Evolutionary conservation across 2,329 filamentous ascomycete species (phyloP), one percentile per base, ranked within the genome.

Genomic region (Thielaviopsis punctulata): DNA sequence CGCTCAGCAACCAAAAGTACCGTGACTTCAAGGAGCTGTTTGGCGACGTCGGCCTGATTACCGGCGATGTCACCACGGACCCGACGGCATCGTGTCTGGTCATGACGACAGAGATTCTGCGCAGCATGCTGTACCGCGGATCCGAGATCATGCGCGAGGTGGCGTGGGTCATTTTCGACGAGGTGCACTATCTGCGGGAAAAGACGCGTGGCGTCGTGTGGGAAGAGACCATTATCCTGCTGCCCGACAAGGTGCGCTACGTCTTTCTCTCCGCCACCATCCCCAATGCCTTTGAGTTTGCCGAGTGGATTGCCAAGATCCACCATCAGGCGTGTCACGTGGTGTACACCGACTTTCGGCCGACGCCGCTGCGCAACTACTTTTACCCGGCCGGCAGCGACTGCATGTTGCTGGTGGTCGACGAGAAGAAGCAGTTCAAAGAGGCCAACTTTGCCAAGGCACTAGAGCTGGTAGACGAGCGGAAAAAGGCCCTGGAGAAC

Each of bases 91-190:
- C 89, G 55, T 98, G 92, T 65, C 72, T 98, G 54, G 92, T 98
- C 62, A 98, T 98, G 92, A 98, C 92, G 0, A 98, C 92, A 0
- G 92, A 98, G 71, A 98, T 98, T 87, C 68, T 98, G 63, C 84
- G 92, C 48, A 96, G 90, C 18, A 98, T 98, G 92, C 66, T 98
- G 68, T 98, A 98, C 67, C 79, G 92, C 59, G 92, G 92, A 55
- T 96, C 92, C 0, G 92, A 98, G 69, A 96, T 98, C 58, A 98
- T 98, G 90, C 87, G 92, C 59, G 92, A 98, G 70, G 93, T 98
- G 1, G 89, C 85, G 13, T 98, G 92, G 92, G 93, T 98, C 1
- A 73, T 98, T 2, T 98, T 98, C 60, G 92, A 98, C 67, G 92
- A 98, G 67, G 94, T 98, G 57, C 92, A 98, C 67, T 98, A 98